Conservation (phyloP, 2,329 filamentous ascomycete genomes). For the Exophiala sp. region DNA sequence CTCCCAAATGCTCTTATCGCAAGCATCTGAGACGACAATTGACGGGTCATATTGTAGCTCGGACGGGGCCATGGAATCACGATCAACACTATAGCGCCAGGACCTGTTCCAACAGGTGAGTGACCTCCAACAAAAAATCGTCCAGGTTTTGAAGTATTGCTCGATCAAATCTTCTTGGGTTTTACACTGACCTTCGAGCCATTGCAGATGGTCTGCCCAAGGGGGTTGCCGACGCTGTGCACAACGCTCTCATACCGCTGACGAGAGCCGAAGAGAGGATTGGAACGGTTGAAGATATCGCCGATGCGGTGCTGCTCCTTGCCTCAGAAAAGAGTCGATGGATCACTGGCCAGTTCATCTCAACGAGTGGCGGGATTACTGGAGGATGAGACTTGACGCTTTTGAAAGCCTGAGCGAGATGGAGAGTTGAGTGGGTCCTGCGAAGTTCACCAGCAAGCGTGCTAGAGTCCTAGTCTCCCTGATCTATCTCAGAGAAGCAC, state of each 20-base stretch:
- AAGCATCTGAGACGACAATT: too few species aligned
- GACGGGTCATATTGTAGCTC: too few species aligned
- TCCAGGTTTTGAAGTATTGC: too few species aligned
- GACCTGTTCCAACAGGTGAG: constrained; percentile 53
- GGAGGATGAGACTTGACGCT: constrained; percentile 4
- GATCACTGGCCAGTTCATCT: constrained; percentile 45
- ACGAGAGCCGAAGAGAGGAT: constrained; percentile 43
- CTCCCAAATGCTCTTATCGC: too few species aligned
- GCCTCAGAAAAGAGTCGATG: constrained; percentile 36
- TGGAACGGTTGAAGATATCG: constrained; percentile 48
- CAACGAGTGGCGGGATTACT: constrained; percentile 40
- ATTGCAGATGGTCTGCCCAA: too few species aligned
- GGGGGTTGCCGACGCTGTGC: constrained; percentile 46
- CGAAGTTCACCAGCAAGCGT: too few species aligned
- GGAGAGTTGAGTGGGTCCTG: too few species aligned
- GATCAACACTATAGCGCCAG: constrained; percentile 49
- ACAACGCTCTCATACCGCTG: constrained; percentile 42
- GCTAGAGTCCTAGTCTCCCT: too few species aligned
- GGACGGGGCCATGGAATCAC: constrained; percentile 42
- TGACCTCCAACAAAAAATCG: constrained; percentile 40
- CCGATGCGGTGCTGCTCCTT: constrained; percentile 43
- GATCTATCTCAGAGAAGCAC: too few species aligned
- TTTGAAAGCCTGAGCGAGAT: too few species aligned
- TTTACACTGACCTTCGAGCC: too few species aligned
- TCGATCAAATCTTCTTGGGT: too few species aligned